Evolutionary conservation across 31 red algal genomes (phyloP).

Genomic region (Endocladia muricata): DNA sequence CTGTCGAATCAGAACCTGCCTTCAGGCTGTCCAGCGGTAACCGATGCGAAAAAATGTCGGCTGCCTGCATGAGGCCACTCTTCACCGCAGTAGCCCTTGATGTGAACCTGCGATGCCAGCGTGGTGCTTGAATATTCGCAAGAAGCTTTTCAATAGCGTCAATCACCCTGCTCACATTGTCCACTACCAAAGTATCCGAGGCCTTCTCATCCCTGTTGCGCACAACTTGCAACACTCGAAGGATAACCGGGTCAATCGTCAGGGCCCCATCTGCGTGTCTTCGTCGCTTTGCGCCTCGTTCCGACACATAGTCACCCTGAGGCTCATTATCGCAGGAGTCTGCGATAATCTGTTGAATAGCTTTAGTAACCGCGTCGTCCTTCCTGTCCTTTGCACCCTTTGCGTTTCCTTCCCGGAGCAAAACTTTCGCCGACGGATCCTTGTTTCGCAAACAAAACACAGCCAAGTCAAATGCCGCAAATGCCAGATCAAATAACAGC

Average conservation of each 20-base stretch:
- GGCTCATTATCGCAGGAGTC: neutral
- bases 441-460: neutral
- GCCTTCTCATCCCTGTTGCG: neutral
- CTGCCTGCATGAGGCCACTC: conserved; percentile 3
- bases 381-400: neutral
- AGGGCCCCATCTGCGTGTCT: too few species aligned
- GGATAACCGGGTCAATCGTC: conserved; percentile 5
- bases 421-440: neutral
- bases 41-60: neutral
- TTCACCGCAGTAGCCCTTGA: neutral
- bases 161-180: conserved; percentile 10
- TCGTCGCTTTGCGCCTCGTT: neutral
- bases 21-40: neutral
- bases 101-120: conserved; percentile 5
- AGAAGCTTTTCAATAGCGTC: conserved; percentile 10
- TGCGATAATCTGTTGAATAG: neutral
- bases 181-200: conserved; percentile 11
- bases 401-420: neutral
- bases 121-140: neutral
- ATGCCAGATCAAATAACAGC: conserved; percentile 19
- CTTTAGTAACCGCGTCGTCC: neutral
- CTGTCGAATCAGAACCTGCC: neutral
- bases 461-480: conserved; percentile 17
- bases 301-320: neutral
- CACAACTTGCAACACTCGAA: conserved; percentile 5